Evolutionary conservation across 169 alveolate species (phyloP).

Genomic region (Plasmodium cynomolgi): DNA sequence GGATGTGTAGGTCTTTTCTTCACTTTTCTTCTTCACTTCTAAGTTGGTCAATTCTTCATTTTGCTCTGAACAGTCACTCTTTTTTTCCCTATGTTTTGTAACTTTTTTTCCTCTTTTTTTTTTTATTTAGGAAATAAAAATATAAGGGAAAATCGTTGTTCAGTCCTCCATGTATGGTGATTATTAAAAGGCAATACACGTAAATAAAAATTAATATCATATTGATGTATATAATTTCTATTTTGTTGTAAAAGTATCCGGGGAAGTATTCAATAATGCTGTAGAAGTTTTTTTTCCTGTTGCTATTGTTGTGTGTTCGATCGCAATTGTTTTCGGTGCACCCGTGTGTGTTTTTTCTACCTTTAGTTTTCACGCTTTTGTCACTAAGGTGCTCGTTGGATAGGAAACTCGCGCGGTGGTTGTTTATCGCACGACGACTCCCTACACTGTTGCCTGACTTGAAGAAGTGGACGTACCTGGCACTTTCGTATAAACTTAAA

Average conservation of each 20-base stretch:
- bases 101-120: conserved; percentile 22
- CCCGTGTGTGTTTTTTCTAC: not conserved
- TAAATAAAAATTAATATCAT: conserved; percentile 54
- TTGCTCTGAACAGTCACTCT: conserved; percentile 1
- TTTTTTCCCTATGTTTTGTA: conserved; percentile 9
- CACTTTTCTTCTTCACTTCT: conserved; percentile 22
- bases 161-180: conserved; percentile 67
- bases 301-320: not conserved
- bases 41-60: conserved; percentile 7
- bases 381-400: not conserved
- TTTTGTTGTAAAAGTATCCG: conserved; percentile 23
- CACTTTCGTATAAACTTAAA: conserved; percentile 6
- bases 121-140: conserved; percentile 65
- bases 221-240: conserved; percentile 48
- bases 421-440: not conserved
- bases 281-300: conserved; percentile 1
- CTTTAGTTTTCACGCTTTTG: not conserved
- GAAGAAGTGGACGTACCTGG: not conserved
- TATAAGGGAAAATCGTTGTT: conserved; percentile 57
- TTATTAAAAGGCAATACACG: conserved; percentile 26
- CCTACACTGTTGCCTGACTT: not conserved
- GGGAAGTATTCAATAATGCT: conserved; percentile 63
- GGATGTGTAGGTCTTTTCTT: conserved; percentile 53
- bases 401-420: not conserved
- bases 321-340: not conserved